Conservation (phyloP, 225 moss, liverwort and hornwort genomes). For the Bryum argenteum region DNA sequence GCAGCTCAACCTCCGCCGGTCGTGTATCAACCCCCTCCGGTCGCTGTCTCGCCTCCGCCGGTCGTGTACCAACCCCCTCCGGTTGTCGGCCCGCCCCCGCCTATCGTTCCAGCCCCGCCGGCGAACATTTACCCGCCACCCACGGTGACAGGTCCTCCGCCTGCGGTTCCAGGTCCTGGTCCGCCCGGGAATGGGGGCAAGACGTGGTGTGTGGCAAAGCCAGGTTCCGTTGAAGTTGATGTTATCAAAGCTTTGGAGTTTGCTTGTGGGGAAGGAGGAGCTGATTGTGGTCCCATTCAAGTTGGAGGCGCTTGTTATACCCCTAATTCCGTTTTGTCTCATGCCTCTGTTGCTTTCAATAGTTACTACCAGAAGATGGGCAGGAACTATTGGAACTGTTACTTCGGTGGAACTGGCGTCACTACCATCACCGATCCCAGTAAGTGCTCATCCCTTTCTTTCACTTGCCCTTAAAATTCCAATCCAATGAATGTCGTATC, state of each 20-base stretch:
- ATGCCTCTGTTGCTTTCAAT: slow-evolving; percentile 70
- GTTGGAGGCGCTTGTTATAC: slow-evolving; percentile 43
- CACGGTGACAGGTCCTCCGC: slow-evolving; percentile 3
- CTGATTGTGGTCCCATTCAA: slow-evolving; percentile 64
- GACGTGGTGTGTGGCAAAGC: slow-evolving; percentile 82
- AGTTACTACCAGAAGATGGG: slow-evolving; percentile 68
- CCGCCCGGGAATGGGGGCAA: slow-evolving; percentile 29
- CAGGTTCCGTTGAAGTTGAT: slow-evolving; percentile 36
- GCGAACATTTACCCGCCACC: slow-evolving; percentile 5
- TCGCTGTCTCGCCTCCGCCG: background rate
- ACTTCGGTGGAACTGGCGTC: slow-evolving; percentile 66
- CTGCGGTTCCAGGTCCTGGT: background rate
- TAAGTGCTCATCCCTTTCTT: slow-evolving; percentile 28
- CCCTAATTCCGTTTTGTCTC: slow-evolving; percentile 60
- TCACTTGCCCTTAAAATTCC: background rate
- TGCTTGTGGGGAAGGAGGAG: slow-evolving; percentile 69
- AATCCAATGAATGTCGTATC: too few relatives aligned
- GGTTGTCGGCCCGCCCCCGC: background rate
- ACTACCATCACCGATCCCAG: slow-evolving; percentile 84
- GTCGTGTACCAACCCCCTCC: background rate
- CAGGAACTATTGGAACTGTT: slow-evolving; percentile 84
- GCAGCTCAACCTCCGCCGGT: background rate
- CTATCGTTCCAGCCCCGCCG: background rate
- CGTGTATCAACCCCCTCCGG: background rate
- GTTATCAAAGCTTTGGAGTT: slow-evolving; percentile 51